A percentile compares a stretch with the other conserved stretches of the same genome.
Evolutionary conservation across 106 monocot genomes (phyloP).

Genomic region (Dactylorhiza incarnata): DNA sequence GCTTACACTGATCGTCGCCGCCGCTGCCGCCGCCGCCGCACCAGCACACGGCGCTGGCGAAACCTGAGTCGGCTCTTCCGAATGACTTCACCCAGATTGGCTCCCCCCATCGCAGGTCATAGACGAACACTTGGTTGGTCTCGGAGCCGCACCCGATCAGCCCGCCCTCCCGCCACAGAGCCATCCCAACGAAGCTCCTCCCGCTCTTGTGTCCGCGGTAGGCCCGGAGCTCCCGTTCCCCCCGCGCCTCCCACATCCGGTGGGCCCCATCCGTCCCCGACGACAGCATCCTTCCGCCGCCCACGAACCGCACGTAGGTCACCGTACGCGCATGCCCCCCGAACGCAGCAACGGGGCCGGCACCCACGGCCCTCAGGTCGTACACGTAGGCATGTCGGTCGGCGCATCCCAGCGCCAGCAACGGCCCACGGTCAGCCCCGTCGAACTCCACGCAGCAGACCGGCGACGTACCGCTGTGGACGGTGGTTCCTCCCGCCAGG

Average conservation of each 20-base stretch:
- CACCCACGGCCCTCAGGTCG: slow-evolving; percentile 41
- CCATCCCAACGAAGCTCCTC: slow-evolving; percentile 76
- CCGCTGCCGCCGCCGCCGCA: slow-evolving; percentile 1
- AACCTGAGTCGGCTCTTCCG: slow-evolving; percentile 9
- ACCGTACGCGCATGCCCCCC: slow-evolving; percentile 52
- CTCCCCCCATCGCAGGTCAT: slow-evolving; percentile 75
- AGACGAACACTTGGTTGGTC: slow-evolving; percentile 70
- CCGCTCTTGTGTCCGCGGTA: slow-evolving; percentile 55
- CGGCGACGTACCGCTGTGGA: slow-evolving; percentile 13
- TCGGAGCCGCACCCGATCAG: slow-evolving; percentile 77
- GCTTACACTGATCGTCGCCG: slow-evolving; percentile 20
- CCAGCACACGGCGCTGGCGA: slow-evolving; percentile 70
- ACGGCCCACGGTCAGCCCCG: slow-evolving; percentile 12
- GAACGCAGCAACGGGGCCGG: slow-evolving; percentile 27
- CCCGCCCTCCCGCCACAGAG: slow-evolving; percentile 44
- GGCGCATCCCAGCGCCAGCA: slow-evolving; percentile 49
- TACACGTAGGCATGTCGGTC: slow-evolving; percentile 60
- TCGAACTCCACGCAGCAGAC: slow-evolving; percentile 79
- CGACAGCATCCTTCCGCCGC: slow-evolving; percentile 33
- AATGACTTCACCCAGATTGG: slow-evolving; percentile 72
- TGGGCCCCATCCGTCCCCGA: slow-evolving; percentile 69
- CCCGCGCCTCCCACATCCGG: slow-evolving; percentile 43
- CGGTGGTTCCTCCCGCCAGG: background rate
- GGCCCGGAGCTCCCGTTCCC: slow-evolving; percentile 28
- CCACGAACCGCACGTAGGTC: slow-evolving; percentile 65